Base-by-base conservation (phyloP, 768 basidiomycete genomes). In the Amanita subjunquillea region DNA sequence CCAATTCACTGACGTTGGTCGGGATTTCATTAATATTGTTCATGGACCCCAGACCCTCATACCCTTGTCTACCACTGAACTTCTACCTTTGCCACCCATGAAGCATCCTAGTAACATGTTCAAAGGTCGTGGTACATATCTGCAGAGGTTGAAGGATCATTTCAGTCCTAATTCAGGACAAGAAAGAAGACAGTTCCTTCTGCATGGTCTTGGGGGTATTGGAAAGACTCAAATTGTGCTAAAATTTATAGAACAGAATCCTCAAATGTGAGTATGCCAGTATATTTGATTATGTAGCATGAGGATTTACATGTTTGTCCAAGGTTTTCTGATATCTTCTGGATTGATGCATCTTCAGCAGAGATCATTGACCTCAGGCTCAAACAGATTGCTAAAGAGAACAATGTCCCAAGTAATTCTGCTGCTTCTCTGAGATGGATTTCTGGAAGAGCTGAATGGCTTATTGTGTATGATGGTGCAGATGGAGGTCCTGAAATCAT, bases 321-420 rank as follows among this genome's bases (percentile, higher is more conserved):
- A 6, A 50, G 60, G 22, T 60, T 60, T 50, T 55, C 44, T 51
- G n/a, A 54, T 22, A 54, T 59, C 20, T 60, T 62, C 37, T 62
- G 60, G 58, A 54, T 62, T 56, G 60, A 62, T 55, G 58, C 60
- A 8, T 55, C 61, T 15, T 57, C 51, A 12, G 30, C 37, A 12
- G 54, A 54, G 4, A 59, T 51, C 27, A 54, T 60, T 30, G 29
- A 30, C 4, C 45, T 46, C 25, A 27, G 5, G 48, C 50, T 22
- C 43, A 34, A 30, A 29, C 20, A 54, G 57, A 41, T 50, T 60
- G n/a, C 45, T 48, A 39, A 42, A 23, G 32, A 49, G 55, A 27
- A 41, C 30, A 37, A 49, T 17, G 29, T 44, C 45, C 17, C 45
- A 29, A 5, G 5, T 17, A 12, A 17, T 38, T n/a, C 50, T 46